phyloP scores from a whole-genome alignment of 192 early-diverging fungal species.

The Backusella liffmaniae region DNA sequence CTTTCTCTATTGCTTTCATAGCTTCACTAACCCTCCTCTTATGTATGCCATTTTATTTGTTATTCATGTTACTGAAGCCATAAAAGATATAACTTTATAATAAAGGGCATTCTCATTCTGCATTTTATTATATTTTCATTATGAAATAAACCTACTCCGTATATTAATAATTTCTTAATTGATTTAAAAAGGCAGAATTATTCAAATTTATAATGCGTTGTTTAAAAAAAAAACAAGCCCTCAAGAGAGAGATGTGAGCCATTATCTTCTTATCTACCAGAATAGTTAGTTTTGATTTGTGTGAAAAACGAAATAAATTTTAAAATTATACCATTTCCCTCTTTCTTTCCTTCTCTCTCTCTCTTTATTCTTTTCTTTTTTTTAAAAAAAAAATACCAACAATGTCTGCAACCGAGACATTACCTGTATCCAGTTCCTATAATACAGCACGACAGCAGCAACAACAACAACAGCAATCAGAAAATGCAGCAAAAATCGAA shows the following conservation, averaged over 20 bases:
- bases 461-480: background rate
- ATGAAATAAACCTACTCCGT: background rate
- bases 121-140: background rate
- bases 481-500: background rate
- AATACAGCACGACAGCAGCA: background rate
- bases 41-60: background rate
- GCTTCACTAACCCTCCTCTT: background rate
- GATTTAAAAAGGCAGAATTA: background rate
- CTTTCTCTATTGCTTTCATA: background rate
- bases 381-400: background rate
- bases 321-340: background rate
- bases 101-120: background rate
- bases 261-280: background rate
- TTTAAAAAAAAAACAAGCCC: background rate
- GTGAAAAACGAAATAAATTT: background rate
- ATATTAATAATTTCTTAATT: background rate
- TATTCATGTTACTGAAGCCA: background rate
- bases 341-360: background rate
- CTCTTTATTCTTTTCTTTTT: background rate
- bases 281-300: background rate
- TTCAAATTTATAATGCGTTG: background rate
- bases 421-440: background rate
- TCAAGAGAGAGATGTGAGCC: background rate
- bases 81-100: background rate
- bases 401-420: conserved; percentile 7